Base-by-base conservation (phyloP, 192 early-diverging fungal genomes). In the Geranomyces variabilis region DNA sequence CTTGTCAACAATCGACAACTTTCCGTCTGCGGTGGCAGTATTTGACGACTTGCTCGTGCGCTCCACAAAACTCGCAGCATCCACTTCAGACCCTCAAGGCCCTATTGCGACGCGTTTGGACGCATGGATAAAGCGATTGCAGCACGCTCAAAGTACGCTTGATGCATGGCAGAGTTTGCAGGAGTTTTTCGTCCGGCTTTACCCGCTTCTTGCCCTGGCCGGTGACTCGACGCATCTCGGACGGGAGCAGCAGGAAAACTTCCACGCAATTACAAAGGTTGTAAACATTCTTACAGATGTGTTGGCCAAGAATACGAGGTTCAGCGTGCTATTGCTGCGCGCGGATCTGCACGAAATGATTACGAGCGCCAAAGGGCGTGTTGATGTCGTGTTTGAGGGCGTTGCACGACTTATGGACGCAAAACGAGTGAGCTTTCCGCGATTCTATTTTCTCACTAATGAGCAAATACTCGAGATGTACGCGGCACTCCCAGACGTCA, bases 31-130 rank as follows among this genome's bases (percentile, higher is more conserved):
- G 10, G 30, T 33, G 31, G 22, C 55, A 26, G 34, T 77, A 13
- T 34, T 80, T 41, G 66, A 81, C 29, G 80, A 82, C 55, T 64
- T 77, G 13, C 43, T 82, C 3, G 77, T 82, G 10, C 28, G 73
- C 28, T 71, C 56, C 17, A 77, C 80, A 29, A 47, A 58, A 1
- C 59, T 80, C 1, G 51, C 51, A 7, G 58, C 58, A 19, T 4
- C 51, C 6, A 33, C 17, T 17, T 30, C 58, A 3, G 21, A 60
- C 31, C 29, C 58, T 7, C 3, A 28, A 34, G 58, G 31, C 12
- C 21, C 21, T 14, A 60, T 60, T 30, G 58, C 31, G 29, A 49
- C 56, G 13, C 45, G 21, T 14, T 33, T 77, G n/a, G 73, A 77
- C 15, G 21, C 56, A 26, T 82, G 79, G 79, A 43, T 71, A 9